Conservation (phyloP, 352 stramenopile genomes). For the Pythium sp. region DNA sequence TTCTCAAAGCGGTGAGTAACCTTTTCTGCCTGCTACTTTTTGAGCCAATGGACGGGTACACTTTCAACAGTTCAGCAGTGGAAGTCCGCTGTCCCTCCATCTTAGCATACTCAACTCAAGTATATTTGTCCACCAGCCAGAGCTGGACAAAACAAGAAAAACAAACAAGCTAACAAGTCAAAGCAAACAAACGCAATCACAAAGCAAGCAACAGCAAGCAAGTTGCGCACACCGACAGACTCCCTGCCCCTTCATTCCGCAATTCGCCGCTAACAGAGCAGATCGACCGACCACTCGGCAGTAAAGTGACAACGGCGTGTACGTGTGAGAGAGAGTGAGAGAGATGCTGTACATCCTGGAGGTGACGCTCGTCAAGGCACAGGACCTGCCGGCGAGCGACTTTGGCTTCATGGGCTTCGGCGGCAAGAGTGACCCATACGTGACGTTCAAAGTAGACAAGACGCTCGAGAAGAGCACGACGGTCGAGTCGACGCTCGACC, state of each 20-base stretch:
- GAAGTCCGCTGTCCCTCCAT: not conserved
- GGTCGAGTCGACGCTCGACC: constrained; percentile 42
- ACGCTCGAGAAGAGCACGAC: constrained; percentile 51
- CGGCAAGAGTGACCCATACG: constrained; percentile 77
- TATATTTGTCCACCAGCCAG: not conserved
- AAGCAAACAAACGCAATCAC: not conserved
- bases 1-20: not conserved
- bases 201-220: not conserved
- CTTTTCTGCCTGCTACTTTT: not conserved
- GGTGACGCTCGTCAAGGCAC: constrained; percentile 56
- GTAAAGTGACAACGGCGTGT: not conserved
- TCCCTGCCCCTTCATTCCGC: not conserved
- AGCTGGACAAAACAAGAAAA: not conserved
- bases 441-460: constrained; percentile 53
- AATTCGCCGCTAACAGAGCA: not conserved
- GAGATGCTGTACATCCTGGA: constrained; percentile 45
- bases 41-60: not conserved
- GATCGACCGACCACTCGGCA: not conserved
- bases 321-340: not conserved
- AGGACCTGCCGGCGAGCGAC: constrained; percentile 52
- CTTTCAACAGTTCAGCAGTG: not conserved
- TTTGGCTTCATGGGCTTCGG: constrained; percentile 69
- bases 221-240: not conserved
- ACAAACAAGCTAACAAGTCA: not conserved
- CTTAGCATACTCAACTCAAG: not conserved